Evolutionary conservation across 2,329 filamentous ascomycete species (phyloP).

Genomic region (Pseudogymnoascus destructans): DNA sequence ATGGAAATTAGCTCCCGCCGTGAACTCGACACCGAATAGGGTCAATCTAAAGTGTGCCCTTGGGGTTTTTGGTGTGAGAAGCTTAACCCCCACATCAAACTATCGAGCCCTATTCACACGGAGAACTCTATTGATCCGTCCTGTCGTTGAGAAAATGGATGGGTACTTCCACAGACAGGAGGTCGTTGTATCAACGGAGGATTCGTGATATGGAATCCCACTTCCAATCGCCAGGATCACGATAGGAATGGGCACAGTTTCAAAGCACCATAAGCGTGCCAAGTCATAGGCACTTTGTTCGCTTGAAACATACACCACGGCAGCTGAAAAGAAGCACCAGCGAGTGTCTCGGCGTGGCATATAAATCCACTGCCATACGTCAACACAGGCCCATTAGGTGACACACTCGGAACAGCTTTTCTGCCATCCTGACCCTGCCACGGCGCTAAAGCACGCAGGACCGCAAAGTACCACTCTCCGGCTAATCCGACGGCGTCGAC

Average conservation of each 20-base stretch:
- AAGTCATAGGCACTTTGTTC: background rate
- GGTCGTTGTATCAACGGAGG: background rate
- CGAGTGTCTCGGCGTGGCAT: constrained; percentile 1
- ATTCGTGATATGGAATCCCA: background rate
- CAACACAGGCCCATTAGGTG: background rate
- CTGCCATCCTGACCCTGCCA: background rate
- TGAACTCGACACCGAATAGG: background rate
- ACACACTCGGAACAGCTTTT: background rate
- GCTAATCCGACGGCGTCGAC: background rate
- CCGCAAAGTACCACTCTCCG: background rate
- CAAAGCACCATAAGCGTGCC: background rate
- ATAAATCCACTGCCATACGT: constrained; percentile 4
- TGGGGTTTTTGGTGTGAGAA: background rate
- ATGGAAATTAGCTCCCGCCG: background rate
- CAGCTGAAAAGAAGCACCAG: background rate
- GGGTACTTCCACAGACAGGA: background rate
- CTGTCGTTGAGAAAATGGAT: background rate
- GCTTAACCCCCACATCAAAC: background rate
- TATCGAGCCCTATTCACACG: background rate
- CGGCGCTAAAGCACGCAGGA: constrained; percentile 4
- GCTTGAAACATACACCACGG: background rate
- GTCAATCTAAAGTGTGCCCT: background rate
- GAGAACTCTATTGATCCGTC: background rate
- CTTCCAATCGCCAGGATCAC: background rate
- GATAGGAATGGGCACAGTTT: background rate